phyloP scores from a whole-genome alignment of 257 asterid species.

The Solanum pinnatisectum region DNA sequence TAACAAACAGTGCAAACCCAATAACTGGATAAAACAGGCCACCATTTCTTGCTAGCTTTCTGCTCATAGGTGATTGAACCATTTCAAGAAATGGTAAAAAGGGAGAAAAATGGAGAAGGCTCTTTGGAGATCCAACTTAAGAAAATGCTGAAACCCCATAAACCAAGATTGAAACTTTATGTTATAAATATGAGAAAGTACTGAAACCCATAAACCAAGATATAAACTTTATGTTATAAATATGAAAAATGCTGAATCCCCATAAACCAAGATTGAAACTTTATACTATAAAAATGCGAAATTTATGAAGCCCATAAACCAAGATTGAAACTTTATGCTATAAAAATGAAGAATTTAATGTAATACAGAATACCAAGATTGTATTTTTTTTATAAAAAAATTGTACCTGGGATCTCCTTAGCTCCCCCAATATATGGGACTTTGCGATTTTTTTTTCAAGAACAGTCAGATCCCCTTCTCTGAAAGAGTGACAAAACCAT shows the following conservation, averaged over 20 bases:
- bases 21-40: constrained; percentile 73
- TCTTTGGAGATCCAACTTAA: constrained; percentile 6
- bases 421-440: neutral
- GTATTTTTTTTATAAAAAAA: neutral
- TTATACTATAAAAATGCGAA: neutral
- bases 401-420: constrained; percentile 1
- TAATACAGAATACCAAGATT: neutral
- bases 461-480: constrained; percentile 42
- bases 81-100: neutral
- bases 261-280: neutral
- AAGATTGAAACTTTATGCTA: constrained; percentile 4
- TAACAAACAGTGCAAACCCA: constrained; percentile 72
- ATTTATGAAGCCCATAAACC: neutral
- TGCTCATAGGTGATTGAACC: constrained; percentile 25
- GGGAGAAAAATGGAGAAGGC: neutral
- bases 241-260: neutral
- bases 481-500: constrained; percentile 12
- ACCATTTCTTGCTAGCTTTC: constrained; percentile 63
- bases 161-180: constrained; percentile 8
- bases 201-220: neutral
- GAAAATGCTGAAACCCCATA: neutral
- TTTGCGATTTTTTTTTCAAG: neutral
- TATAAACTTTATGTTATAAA: neutral
- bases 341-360: neutral
- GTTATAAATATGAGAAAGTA: neutral